Base-by-base conservation (phyloP, 768 basidiomycete genomes). In the Bullera alba region DNA sequence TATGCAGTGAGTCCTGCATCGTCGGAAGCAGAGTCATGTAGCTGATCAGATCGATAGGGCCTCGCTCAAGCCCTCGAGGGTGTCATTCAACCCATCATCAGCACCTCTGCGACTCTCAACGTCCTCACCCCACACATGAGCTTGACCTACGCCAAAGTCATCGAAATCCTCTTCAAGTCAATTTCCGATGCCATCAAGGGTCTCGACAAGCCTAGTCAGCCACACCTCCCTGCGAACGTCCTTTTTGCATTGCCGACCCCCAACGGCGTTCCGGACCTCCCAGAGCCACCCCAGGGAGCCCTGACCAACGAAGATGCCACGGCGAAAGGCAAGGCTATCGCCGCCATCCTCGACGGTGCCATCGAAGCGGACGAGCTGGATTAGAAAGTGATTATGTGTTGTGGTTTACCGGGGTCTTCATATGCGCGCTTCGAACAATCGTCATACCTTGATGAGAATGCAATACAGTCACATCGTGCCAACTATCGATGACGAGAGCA, bases 41-140 rank as follows among this genome's bases (percentile, higher is more conserved):
- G 42, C 21, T 26, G 21, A 32, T 5, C 15, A 34, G 42, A 36
- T 30, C 28, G 1, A 21, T 26, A 27, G 17, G 5, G 42, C 19
- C 12, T 35, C 30, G 16, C 45, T 5, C 45, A 25, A 35, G 21
- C 28, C 28, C 6, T 35, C 23, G 28, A 46, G 16, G 10, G 28
- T 46, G 16, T 46, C 28, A 10, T 46, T 46, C 32, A 35, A n/a
- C 32, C 32, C n/a, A 35, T 35, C 32, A 35, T 35, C 32, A 35
- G 32, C 32, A 10, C 32, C 32, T 35, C 32, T n/a, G 32, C 32
- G 32, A 35, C 32, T n/a, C 32, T 35, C 32, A 35, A 35, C 32
- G 32, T 35, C 32, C 32, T 35, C n/a, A 35, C 32, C n/a, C 32
- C 32, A n/a, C 32, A 35, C 32, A 35, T 35, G 32, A 35, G 32